phyloP scores from a whole-genome alignment of 805 yeast genomes.

The Lipomyces orientalis region DNA sequence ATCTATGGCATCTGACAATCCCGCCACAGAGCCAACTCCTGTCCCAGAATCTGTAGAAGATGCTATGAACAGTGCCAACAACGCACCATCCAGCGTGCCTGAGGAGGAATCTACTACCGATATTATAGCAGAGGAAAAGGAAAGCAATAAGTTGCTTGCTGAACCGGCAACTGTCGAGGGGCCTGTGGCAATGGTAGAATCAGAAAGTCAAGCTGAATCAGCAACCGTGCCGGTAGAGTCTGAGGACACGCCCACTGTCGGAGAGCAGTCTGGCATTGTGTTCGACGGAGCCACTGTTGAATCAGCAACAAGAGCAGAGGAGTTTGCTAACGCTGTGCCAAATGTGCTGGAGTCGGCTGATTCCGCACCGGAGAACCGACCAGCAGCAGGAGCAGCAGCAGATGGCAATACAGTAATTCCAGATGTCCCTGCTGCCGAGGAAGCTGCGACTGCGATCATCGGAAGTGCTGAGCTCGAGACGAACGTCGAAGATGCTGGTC shows the following conservation, averaged over 20 bases:
- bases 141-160: neutral
- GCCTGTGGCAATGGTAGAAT: neutral
- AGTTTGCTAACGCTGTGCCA: neutral
- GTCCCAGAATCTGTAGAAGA: constrained; percentile 10
- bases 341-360: neutral
- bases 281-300: neutral
- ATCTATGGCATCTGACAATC: constrained; percentile 6
- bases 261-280: neutral
- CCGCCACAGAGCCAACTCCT: constrained; percentile 12
- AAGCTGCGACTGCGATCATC: neutral
- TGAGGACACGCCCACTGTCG: constrained; percentile 6
- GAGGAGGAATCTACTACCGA: neutral
- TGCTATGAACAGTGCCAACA: neutral
- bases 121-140: neutral
- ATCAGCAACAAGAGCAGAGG: neutral
- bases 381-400: neutral
- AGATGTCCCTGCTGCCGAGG: constrained; percentile 23
- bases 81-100: neutral
- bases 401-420: constrained; percentile 23
- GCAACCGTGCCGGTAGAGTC: constrained; percentile 6
- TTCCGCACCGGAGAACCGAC: neutral
- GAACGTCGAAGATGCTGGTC: neutral
- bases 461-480: neutral
- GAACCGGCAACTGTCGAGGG: neutral
- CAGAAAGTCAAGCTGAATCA: neutral